Percentiles rank a stretch among this genome's conserved stretches.
Conservation (phyloP, 2,329 filamentous ascomycete species). For the Rhinocladiella similis region DNA sequence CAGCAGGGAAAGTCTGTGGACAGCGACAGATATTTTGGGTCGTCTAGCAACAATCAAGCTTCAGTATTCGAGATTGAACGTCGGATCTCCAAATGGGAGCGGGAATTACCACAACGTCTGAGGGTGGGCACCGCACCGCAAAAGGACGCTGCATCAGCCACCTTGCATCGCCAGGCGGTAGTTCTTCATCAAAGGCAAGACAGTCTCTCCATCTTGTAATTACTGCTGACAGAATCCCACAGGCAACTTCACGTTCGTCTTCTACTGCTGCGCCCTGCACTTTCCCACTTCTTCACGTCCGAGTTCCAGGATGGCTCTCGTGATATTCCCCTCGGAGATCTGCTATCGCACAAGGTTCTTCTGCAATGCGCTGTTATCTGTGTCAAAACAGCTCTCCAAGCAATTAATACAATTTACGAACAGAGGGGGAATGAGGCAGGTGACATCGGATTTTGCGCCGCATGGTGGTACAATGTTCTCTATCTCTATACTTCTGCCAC, state of each 20-base stretch:
- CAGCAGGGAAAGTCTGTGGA: neutral
- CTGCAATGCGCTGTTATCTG: conserved; percentile 37
- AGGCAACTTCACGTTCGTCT: conserved; percentile 38
- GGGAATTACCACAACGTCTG: conserved; percentile 34
- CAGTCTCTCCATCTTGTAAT: neutral
- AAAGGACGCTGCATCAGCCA: conserved; percentile 17
- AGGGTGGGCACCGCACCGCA: conserved; percentile 9
- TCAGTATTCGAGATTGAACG: conserved; percentile 39
- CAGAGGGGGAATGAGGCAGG: neutral
- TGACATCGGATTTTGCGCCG: conserved; percentile 31
- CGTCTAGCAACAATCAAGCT: conserved; percentile 28
- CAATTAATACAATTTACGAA: conserved; percentile 35
- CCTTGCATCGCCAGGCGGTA: conserved; percentile 36
- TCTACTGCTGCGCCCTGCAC: conserved; percentile 35
- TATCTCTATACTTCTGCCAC: conserved; percentile 39
- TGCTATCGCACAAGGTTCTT: conserved; percentile 5
- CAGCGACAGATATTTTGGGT: conserved; percentile 1
- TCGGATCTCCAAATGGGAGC: conserved; percentile 34
- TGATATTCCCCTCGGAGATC: conserved; percentile 20
- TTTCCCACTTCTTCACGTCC: conserved; percentile 35
- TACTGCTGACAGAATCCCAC: neutral
- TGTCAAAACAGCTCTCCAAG: conserved; percentile 36
- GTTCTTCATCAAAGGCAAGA: conserved; percentile 36
- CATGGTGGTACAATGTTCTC: conserved; percentile 42
- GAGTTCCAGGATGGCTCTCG: conserved; percentile 28